A percentile compares a stretch with the other conserved stretches of the same genome.
Evolutionary conservation across 768 basidiomycete genomes (phyloP).

Genomic region (Russula sp.): DNA sequence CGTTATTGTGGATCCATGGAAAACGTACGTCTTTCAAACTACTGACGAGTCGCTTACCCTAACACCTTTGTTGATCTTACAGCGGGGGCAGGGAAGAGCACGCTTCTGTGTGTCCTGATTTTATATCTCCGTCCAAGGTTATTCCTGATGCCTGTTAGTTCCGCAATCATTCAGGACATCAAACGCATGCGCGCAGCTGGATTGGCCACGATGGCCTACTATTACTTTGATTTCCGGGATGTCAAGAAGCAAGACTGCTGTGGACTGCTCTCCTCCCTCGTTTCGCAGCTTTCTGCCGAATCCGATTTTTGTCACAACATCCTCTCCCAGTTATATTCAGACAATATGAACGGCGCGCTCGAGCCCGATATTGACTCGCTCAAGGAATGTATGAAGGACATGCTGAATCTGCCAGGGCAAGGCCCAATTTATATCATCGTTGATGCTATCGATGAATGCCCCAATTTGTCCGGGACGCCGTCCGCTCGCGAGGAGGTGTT

Average conservation of each 20-base stretch:
- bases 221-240: slow-evolving; percentile 9
- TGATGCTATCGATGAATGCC: slow-evolving; percentile 14
- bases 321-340: slow-evolving; percentile 9
- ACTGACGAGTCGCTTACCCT: accelerated
- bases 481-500: slow-evolving; percentile 12
- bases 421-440: not conserved
- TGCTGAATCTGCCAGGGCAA: not conserved
- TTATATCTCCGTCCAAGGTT: not conserved
- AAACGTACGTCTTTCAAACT: not conserved
- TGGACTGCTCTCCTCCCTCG: slow-evolving; percentile 4
- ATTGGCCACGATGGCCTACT: not conserved
- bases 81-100: slow-evolving; percentile 18
- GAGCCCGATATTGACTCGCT: not conserved
- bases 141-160: not conserved
- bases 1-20: slow-evolving; percentile 15
- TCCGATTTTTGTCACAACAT: not conserved
- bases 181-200: not conserved
- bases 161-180: slow-evolving; percentile 9
- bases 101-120: slow-evolving; percentile 1
- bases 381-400: not conserved
- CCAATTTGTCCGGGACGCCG: not conserved
- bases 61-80: not conserved
- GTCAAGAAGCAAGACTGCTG: not conserved
- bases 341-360: not conserved
- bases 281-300: slow-evolving; percentile 5